Evolutionary conservation across 176 grass and related monocot genomes (phyloP).

Genomic region (Carex scoparia): DNA sequence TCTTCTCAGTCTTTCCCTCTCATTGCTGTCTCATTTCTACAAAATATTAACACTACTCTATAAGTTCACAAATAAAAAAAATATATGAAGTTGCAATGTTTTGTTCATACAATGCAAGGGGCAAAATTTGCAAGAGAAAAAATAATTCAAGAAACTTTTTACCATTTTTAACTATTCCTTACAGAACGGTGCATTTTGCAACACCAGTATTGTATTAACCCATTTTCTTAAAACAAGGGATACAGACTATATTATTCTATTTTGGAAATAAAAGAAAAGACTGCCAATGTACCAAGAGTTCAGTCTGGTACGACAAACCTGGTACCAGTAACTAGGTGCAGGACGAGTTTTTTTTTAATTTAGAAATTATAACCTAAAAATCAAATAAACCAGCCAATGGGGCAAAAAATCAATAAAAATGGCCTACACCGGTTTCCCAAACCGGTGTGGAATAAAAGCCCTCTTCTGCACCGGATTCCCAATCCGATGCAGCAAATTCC

Average conservation of each 20-base stretch:
- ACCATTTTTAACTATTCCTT: no score
- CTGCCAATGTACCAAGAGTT: not conserved
- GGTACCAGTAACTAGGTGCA: no score
- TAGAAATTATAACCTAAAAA: no score
- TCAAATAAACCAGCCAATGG: no score
- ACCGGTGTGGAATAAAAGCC: no score
- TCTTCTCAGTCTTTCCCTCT: not conserved
- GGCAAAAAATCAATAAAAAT: no score
- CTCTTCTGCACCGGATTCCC: no score
- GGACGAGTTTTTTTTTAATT: no score
- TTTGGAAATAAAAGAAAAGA: not conserved
- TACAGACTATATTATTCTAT: not conserved
- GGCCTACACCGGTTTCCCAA: no score
- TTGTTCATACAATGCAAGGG: not conserved
- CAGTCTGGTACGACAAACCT: not conserved
- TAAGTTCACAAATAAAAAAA: not conserved
- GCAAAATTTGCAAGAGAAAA: not conserved
- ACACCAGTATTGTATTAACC: no score
- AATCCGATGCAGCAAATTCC: no score
- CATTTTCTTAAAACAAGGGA: not conserved
- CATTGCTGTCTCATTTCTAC: not conserved
- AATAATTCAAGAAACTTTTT: no score
- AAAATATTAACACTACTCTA: not conserved
- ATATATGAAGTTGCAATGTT: not conserved
- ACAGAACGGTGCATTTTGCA: not conserved